Base-by-base conservation (phyloP, 78 protist species). In the Isochrysis galbana region DNA sequence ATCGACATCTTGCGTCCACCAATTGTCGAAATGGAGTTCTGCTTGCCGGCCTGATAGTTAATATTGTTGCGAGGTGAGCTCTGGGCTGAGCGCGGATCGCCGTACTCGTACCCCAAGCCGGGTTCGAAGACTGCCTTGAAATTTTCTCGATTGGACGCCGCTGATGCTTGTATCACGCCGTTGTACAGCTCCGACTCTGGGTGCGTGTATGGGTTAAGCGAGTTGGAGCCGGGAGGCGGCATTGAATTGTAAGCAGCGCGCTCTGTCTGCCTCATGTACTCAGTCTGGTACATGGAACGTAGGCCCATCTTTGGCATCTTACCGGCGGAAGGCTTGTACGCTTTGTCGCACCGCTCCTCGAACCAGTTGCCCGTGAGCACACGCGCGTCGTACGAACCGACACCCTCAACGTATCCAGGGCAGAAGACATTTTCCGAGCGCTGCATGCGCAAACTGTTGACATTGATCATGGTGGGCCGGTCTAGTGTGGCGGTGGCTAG, bases 311-410 rank as follows among this genome's bases (percentile, higher is more conserved):
- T 72, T 21, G n/a, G 4, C 82, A 42, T 42, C 82, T 72, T 72
- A 25, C 2, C 26, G 21, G 4, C 4, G 14, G 82, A 72, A 3
- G 82, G 82, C n/a, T 5, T 36, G 42, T 72, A 36, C 2, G 42
- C 4, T 42, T 72, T 72, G 82, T 72, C 82, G 42, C 42, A 72
- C 11, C 82, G 82, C 82, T 72, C 82, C 82, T 72, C n/a, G n/a
- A n/a, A n/a, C n/a, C n/a, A n/a, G n/a, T n/a, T n/a, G n/a, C n/a
- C n/a, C n/a, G n/a, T n/a, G n/a, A n/a, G n/a, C n/a, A n/a, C n/a
- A n/a, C n/a, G n/a, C n/a, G n/a, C n/a, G n/a, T n/a, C n/a, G n/a
- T n/a, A n/a, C n/a, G n/a, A n/a, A n/a, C n/a, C n/a, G n/a, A n/a
- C n/a, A n/a, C n/a, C n/a, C n/a, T n/a, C n/a, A n/a, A n/a, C n/a